Evolutionary conservation across 768 basidiomycete genomes (phyloP).

Genomic region (Termitomyces bulborhizus): DNA sequence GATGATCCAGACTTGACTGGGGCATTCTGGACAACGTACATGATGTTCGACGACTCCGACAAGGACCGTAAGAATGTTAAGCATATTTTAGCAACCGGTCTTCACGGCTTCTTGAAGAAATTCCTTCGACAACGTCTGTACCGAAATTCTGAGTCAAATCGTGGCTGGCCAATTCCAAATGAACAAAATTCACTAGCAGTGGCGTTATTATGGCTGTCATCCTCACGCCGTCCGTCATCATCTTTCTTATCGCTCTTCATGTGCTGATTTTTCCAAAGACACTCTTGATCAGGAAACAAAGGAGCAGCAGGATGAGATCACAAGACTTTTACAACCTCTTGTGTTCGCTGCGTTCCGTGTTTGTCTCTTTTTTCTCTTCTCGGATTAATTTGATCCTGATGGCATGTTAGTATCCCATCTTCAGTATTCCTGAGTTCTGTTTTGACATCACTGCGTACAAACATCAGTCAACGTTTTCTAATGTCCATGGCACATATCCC

Average conservation of each 20-base stretch:
- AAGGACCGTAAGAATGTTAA: slow-evolving; percentile 36
- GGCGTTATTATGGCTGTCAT: slow-evolving; percentile 41
- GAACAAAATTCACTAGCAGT: slow-evolving; percentile 40
- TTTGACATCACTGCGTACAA: slow-evolving; percentile 17
- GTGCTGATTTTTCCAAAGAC: slow-evolving; percentile 17
- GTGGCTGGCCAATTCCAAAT: slow-evolving; percentile 45
- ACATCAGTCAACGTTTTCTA: slow-evolving; percentile 12
- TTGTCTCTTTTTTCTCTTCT: slow-evolving; percentile 18
- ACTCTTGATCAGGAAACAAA: slow-evolving; percentile 27
- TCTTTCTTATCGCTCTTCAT: background rate
- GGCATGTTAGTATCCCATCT: slow-evolving; percentile 35
- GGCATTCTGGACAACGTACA: slow-evolving; percentile 45
- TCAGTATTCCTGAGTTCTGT: slow-evolving; percentile 26
- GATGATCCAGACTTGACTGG: slow-evolving; percentile 32
- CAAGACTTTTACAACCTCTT: slow-evolving; percentile 34
- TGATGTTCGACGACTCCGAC: slow-evolving; percentile 55
- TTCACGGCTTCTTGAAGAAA: slow-evolving; percentile 31
- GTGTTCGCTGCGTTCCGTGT: slow-evolving; percentile 46
- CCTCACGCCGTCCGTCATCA: slow-evolving; percentile 28
- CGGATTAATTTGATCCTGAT: slow-evolving; percentile 11
- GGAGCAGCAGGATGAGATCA: slow-evolving; percentile 24
- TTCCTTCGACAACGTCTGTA: slow-evolving; percentile 36
- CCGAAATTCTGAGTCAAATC: slow-evolving; percentile 27
- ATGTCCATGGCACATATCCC: slow-evolving; percentile 21
- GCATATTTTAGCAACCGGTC: slow-evolving; percentile 38